These are phyloP conservation scores for Exophiala mesophila DNA, from an alignment of 2,329 filamentous ascomycete genomes.

Conservation along the genomic window DNA sequence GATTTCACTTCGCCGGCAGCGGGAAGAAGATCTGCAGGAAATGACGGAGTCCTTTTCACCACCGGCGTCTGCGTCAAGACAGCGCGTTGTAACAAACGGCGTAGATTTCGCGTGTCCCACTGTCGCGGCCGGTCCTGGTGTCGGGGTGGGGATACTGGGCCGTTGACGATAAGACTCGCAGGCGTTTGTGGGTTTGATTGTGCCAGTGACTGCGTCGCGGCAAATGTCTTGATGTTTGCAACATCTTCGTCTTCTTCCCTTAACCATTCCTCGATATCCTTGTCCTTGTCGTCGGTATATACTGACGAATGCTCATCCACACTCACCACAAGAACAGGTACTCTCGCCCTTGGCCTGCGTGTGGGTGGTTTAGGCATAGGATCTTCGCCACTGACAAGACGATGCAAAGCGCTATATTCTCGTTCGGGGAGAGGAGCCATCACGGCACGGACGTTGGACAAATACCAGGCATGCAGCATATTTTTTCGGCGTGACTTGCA, in stretches of 20 bases:
- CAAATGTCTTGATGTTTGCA: too few species aligned
- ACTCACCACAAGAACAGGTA: background rate
- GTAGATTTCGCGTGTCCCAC: constrained; percentile 38
- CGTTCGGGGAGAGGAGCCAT: constrained; percentile 37
- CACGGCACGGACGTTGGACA: constrained; percentile 28
- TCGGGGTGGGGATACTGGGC: constrained; percentile 35
- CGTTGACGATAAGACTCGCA: constrained; percentile 35
- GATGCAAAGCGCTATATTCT: constrained; percentile 34
- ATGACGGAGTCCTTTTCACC: too few species aligned
- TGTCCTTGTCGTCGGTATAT: too few species aligned
- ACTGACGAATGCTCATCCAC: too few species aligned
- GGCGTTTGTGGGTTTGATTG: too few species aligned
- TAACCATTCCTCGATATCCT: too few species aligned
- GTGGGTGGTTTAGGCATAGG: constrained; percentile 31
- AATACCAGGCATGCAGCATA: constrained; percentile 37
- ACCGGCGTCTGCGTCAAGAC: constrained; percentile 21
- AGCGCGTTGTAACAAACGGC: constrained; percentile 19
- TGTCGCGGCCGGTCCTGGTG: constrained; percentile 33
- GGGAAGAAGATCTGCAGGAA: too few species aligned
- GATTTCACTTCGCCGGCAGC: too few species aligned
- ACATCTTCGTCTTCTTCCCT: constrained; percentile 6
- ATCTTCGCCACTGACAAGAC: constrained; percentile 27
- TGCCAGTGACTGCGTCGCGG: too few species aligned
- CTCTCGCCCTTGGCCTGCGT: constrained; percentile 14
- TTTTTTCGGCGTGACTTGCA: constrained; percentile 31